Evolutionary conservation across 306 rosid species (phyloP).

Genomic region (Ceratonia siliqua): DNA sequence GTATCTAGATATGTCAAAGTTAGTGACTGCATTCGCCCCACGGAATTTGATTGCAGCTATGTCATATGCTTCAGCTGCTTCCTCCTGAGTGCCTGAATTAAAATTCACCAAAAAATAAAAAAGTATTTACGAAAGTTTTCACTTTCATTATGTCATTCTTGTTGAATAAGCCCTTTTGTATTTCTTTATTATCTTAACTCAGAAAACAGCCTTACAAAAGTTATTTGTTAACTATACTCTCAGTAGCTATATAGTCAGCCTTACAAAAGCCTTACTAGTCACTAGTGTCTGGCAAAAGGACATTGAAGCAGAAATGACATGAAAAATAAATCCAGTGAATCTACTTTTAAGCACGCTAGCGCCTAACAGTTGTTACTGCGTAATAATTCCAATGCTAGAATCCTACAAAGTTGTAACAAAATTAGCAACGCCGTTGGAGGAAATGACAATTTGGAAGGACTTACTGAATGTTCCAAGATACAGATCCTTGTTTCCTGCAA

Average conservation of each 20-base stretch:
- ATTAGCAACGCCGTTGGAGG: background rate
- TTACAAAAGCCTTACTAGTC: conserved; percentile 45
- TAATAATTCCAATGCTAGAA: background rate
- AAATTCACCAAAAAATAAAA: background rate
- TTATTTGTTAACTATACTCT: conserved; percentile 18
- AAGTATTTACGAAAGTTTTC: background rate
- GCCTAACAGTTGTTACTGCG: background rate
- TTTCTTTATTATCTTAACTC: background rate
- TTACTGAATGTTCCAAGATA: conserved; percentile 97
- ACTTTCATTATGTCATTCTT: conserved; percentile 32
- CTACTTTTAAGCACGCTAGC: conserved; percentile 16
- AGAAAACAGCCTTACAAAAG: conserved; percentile 58
- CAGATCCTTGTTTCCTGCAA: conserved; percentile 97
- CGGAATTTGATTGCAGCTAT: conserved; percentile 95
- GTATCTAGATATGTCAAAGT: conserved; percentile 85
- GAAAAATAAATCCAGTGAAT: conserved; percentile 4
- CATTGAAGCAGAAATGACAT: conserved; percentile 33
- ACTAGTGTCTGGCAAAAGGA: conserved; percentile 41
- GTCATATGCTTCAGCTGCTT: conserved; percentile 98
- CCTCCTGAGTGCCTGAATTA: conserved; percentile 91
- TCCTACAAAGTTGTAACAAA: background rate
- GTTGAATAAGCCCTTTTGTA: conserved; percentile 26
- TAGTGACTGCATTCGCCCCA: conserved; percentile 84
- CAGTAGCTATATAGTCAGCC: conserved; percentile 55
- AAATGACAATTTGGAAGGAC: conserved; percentile 19